These are phyloP conservation scores for Sambucus nigra DNA, from an alignment of 129 eudicot genomes.

Conservation along the genomic window DNA sequence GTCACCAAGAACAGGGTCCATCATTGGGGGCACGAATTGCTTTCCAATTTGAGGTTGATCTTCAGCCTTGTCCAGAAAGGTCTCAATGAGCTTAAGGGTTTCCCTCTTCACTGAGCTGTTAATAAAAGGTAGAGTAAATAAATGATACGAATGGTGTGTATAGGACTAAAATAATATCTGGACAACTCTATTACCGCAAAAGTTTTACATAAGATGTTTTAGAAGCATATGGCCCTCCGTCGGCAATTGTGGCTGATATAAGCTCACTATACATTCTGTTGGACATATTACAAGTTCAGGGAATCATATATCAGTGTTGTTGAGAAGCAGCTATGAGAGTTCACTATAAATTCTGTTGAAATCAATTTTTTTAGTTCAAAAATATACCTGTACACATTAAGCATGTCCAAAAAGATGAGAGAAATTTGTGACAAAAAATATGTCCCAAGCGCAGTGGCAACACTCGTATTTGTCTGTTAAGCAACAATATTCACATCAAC, in stretches of 20 bases:
- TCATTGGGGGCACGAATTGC: slow-evolving; percentile 98
- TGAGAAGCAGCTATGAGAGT: background rate
- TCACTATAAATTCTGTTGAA: background rate
- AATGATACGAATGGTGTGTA: background rate
- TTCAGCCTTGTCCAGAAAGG: slow-evolving; percentile 95
- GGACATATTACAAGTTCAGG: slow-evolving; percentile 7
- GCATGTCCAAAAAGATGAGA: slow-evolving; percentile 91
- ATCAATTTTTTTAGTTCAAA: background rate
- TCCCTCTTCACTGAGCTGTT: slow-evolving; percentile 95
- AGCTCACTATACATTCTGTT: slow-evolving; percentile 99
- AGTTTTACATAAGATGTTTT: slow-evolving; percentile 82
- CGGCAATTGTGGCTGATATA: slow-evolving; percentile 77
- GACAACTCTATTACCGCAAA: slow-evolving; percentile 47
- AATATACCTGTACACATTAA: slow-evolving; percentile 77
- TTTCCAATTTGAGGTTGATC: slow-evolving; percentile 94
- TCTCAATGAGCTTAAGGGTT: slow-evolving; percentile 94
- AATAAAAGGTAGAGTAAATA: background rate
- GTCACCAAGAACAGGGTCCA: slow-evolving; percentile 98
- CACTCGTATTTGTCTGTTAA: slow-evolving; percentile 95
- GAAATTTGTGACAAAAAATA: slow-evolving; percentile 72
- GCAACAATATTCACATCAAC: slow-evolving; percentile 5
- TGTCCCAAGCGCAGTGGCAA: slow-evolving; percentile 86
- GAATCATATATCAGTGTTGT: slow-evolving; percentile 2
- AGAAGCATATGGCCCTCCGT: slow-evolving; percentile 91
- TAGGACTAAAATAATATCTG: background rate